Evolutionary conservation across 495 filamentous ascomycete genomes (phyloP).

Genomic region (Penicillium atrosanguineum): DNA sequence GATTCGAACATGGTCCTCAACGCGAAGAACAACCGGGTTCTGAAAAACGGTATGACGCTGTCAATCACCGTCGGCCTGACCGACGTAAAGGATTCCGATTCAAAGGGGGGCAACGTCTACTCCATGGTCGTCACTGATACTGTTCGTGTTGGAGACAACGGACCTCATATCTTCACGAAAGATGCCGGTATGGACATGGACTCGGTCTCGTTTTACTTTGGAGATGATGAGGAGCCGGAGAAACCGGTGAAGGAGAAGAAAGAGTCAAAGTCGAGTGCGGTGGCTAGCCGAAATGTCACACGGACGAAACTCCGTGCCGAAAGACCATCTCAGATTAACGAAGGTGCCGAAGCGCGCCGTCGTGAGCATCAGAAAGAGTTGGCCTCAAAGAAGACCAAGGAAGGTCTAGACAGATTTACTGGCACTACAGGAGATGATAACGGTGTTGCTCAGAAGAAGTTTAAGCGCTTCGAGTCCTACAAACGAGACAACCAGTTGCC

Average conservation of each 20-base stretch:
- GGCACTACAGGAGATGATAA: constrained; percentile 79
- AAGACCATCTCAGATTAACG: constrained; percentile 77
- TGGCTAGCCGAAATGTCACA: constrained; percentile 88
- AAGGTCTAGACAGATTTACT: constrained; percentile 79
- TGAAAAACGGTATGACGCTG: constrained; percentile 97
- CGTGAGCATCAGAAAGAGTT: constrained; percentile 93
- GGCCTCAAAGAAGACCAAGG: constrained; percentile 79
- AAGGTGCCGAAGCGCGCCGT: constrained; percentile 83
- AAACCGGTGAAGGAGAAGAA: constrained; percentile 68
- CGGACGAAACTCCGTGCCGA: constrained; percentile 92
- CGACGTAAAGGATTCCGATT: constrained; percentile 77
- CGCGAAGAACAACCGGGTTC: constrained; percentile 72
- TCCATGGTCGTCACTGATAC: constrained; percentile 91
- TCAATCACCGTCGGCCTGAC: constrained; percentile 82
- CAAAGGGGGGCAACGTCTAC: constrained; percentile 82
- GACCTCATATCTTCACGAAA: constrained; percentile 83
- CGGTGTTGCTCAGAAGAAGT: constrained; percentile 89
- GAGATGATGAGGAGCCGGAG: constrained; percentile 75
- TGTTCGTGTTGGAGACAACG: constrained; percentile 74
- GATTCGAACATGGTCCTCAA: constrained; percentile 80
- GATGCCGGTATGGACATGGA: constrained; percentile 88
- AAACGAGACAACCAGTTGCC: constrained; percentile 97
- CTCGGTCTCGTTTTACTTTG: constrained; percentile 95
- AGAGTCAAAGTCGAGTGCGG: constrained; percentile 75
- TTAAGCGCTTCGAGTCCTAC: constrained; percentile 98